Base-by-base conservation (phyloP, 768 basidiomycete genomes). In the Trametes sanguinea region DNA sequence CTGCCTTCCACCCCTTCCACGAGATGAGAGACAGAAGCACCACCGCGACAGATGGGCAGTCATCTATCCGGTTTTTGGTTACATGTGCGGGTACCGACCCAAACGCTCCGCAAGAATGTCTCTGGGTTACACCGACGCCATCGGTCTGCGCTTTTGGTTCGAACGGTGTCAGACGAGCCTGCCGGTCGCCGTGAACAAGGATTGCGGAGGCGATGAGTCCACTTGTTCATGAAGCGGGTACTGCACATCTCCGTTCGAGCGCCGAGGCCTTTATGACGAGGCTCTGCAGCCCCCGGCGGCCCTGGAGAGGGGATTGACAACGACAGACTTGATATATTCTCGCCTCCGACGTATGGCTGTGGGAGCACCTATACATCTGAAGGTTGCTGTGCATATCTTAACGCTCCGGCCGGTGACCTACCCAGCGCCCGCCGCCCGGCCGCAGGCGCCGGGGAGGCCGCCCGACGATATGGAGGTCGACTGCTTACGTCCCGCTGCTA, bases 351-450 rank as follows among this genome's bases (percentile, higher is more conserved):
- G 57, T 17, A 52, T 14, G 57, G 57, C 57, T 59, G 57, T 59
- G 57, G 48, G 57, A 59, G 8, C 22, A 13, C 29, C 42, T 17
- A 37, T 51, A 32, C 54, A 40, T 45, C 42, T 59, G 57, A 59
- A 47, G 30, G 37, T 51, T 59, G 57, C 57, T 59, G 57, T 59
- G 57, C 57, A 59, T 44, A 44, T 13, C 51, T 51, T 43, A 44
- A 51, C 42, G 53, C 50, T 42, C 50, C 57, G 50, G 57, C 50
- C 40, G 57, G 57, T 16, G 57, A 17, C 42, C 40, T n/a, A 2
- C 32, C 5, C 13, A 9, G 37, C 56, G 56, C 22, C 27, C 47
- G 56, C 17, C 56, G 56, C 37, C 27, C 56, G 56, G 37, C n/a
- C 35, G 37, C 27, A 32, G 27, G 46, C 47, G 16, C 46, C n/a